These are phyloP conservation scores for Amyloporia xantha DNA, from an alignment of 768 basidiomycete genomes.

Conservation along the genomic window DNA sequence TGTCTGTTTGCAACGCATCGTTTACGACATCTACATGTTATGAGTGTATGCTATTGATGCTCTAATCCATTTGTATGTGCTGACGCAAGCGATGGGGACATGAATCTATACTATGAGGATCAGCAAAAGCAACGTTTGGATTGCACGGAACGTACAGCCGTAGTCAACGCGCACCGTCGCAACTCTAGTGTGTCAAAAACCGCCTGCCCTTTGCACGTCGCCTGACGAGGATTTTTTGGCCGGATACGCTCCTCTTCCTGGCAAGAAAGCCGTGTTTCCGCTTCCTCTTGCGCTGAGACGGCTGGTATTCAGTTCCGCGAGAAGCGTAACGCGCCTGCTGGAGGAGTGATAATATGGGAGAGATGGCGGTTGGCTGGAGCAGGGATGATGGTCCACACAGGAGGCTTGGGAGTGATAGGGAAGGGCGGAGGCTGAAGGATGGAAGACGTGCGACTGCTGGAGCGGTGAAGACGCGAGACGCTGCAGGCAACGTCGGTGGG, in stretches of 20 bases:
- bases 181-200: constrained; percentile 65
- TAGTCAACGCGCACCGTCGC: background rate
- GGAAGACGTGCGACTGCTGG: background rate
- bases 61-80: background rate
- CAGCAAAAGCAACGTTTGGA: background rate
- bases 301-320: constrained; percentile 90
- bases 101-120: background rate
- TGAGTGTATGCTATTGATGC: background rate
- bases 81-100: background rate
- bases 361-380: constrained; percentile 12
- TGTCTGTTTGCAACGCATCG: background rate
- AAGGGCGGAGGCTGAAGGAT: background rate
- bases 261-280: constrained; percentile 88
- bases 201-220: constrained; percentile 72
- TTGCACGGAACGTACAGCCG: background rate
- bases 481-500: constrained; percentile 11
- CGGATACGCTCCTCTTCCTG: constrained; percentile 58
- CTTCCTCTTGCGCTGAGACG: constrained; percentile 91
- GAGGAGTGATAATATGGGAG: constrained; percentile 34
- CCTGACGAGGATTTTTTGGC: constrained; percentile 65
- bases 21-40: background rate
- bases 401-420: background rate
- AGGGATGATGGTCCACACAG: background rate
- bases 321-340: constrained; percentile 57
- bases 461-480: constrained; percentile 1